These are phyloP conservation scores for Cenococcum geophilum DNA, from an alignment of 495 filamentous ascomycete species.

Conservation along the genomic window DNA sequence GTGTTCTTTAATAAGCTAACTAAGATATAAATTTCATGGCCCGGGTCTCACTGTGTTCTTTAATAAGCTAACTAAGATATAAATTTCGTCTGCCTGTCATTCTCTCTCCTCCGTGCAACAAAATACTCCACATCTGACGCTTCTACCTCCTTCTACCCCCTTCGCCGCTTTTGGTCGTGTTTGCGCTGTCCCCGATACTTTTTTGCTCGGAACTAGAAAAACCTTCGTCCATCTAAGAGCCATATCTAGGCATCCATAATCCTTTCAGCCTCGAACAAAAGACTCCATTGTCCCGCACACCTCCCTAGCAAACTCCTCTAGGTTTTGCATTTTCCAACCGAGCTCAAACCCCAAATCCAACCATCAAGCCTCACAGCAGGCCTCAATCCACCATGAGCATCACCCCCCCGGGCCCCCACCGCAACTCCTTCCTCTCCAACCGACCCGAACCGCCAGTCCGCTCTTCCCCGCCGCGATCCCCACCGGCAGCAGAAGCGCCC, in stretches of 20 bases:
- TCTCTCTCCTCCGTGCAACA: neutral
- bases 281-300: too few species aligned
- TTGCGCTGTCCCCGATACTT: too few species aligned
- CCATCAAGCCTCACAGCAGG: neutral
- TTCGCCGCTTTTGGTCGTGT: too few species aligned
- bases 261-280: too few species aligned
- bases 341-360: neutral
- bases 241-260: too few species aligned
- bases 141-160: too few species aligned
- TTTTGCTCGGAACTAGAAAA: too few species aligned
- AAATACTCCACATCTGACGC: too few species aligned
- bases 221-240: too few species aligned
- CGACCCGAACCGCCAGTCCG: neutral
- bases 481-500: neutral
- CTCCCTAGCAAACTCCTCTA: too few species aligned
- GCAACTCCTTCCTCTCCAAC: constrained; percentile 7
- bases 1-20: neutral
- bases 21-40: neutral
- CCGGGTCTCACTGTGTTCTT: neutral
- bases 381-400: neutral
- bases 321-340: too few species aligned
- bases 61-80: neutral
- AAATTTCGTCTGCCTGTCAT: neutral
- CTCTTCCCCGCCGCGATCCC: neutral
- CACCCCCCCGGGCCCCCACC: neutral